Evolutionary conservation across 148 eudicot species (phyloP).

Genomic region (Limonium bicolor): DNA sequence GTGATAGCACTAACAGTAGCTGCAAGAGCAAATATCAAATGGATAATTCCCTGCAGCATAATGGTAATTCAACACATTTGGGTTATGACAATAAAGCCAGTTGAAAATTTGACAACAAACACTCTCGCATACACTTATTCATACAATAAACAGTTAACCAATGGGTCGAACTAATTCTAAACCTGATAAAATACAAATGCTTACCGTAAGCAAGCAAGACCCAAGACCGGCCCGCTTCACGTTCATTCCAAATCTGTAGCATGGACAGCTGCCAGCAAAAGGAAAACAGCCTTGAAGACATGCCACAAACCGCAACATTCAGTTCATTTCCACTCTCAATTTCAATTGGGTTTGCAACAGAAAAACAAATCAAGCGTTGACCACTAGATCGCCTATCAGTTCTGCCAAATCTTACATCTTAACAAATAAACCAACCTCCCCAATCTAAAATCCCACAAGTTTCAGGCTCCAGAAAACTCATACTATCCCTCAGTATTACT

Average conservation of each 20-base stretch:
- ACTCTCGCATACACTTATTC: not conserved
- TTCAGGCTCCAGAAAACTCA: no score
- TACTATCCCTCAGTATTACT: no score
- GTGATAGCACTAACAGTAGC: slow-evolving; percentile 41
- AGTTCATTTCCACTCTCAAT: no score
- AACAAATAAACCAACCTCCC: no score
- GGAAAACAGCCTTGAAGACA: not conserved
- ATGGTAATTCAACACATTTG: slow-evolving; percentile 5
- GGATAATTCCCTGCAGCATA: slow-evolving; percentile 49
- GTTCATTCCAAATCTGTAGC: slow-evolving; percentile 90
- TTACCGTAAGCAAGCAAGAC: slow-evolving; percentile 72
- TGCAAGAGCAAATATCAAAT: slow-evolving; percentile 27
- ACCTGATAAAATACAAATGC: not conserved
- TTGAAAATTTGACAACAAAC: not conserved
- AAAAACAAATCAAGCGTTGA: no score
- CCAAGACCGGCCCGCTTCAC: slow-evolving; percentile 85
- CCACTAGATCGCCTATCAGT: no score
- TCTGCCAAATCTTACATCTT: no score
- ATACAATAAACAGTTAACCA: not conserved
- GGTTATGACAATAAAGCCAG: not conserved
- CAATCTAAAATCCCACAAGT: no score
- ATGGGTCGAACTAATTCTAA: not conserved
- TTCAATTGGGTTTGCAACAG: no score
- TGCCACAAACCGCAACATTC: no score
- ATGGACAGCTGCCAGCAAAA: slow-evolving; percentile 67